Conservation (phyloP, 331 rosid genomes). For the Rhamnella rubrinervis region DNA sequence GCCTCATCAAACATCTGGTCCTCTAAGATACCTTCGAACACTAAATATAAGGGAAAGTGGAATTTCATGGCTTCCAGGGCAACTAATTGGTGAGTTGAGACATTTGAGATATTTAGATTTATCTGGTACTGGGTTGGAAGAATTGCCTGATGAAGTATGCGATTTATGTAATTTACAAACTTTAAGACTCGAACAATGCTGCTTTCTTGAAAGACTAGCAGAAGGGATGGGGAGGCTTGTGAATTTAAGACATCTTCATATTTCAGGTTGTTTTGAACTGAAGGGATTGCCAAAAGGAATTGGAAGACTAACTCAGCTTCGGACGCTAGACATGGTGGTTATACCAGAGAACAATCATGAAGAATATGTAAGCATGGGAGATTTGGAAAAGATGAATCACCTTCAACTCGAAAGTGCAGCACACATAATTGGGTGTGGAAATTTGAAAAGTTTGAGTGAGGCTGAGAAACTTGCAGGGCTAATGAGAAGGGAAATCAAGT, state of each 20-base stretch:
- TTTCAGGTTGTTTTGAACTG: accelerated
- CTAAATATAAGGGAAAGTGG: neutral
- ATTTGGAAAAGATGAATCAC: neutral
- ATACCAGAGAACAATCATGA: neutral
- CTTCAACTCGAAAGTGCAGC: neutral
- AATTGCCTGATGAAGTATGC: neutral
- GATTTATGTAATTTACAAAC: neutral
- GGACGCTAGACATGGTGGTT: neutral
- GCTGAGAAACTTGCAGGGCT: neutral
- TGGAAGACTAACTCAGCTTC: neutral
- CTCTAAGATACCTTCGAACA: neutral
- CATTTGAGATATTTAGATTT: conserved; percentile 3
- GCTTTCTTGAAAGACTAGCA: neutral
- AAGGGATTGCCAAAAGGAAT: neutral
- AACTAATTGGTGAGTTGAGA: neutral
- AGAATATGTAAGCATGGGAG: neutral
- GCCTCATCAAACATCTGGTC: neutral
- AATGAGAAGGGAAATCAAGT: neutral
- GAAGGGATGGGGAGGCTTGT: neutral
- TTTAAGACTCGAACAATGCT: neutral
- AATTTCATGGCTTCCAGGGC: neutral
- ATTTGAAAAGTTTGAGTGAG: neutral
- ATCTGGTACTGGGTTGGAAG: accelerated
- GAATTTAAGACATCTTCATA: neutral
- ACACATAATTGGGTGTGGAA: neutral